A percentile compares a stretch with the other conserved stretches of the same genome.
Conservation (phyloP, 1,284 basidiomycete species). For the Heterobasidion occidentale region DNA sequence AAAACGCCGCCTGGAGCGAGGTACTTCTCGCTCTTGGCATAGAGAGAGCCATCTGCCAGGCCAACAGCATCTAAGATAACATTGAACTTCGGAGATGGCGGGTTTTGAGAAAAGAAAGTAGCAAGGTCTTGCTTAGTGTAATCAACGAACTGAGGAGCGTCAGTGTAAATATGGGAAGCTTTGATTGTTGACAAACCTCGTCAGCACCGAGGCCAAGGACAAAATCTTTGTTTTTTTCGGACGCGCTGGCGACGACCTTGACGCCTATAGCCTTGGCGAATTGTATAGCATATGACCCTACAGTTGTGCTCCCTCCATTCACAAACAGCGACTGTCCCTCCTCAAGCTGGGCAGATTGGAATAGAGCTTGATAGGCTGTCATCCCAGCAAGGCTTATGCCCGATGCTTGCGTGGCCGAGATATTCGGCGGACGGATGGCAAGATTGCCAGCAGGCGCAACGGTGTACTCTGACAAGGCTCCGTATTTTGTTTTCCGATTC, state of each 20-base stretch:
- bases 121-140: constrained; percentile 27
- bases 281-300: constrained; percentile 59
- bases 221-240: constrained; percentile 39
- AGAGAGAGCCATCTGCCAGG: constrained; percentile 25
- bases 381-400: constrained; percentile 46
- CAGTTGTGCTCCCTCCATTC: constrained; percentile 58
- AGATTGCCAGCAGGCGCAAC: constrained; percentile 33
- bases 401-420: constrained; percentile 47
- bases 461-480: constrained; percentile 47
- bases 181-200: constrained; percentile 21
- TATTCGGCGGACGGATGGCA: constrained; percentile 34
- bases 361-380: constrained; percentile 50
- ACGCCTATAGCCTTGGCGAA: constrained; percentile 52
- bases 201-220: constrained; percentile 34
- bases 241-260: constrained; percentile 49
- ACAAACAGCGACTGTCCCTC: constrained; percentile 47
- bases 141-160: constrained; percentile 27
- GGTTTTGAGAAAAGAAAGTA: constrained; percentile 19
- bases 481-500: constrained; percentile 29
- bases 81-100: constrained; percentile 16
- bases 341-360: constrained; percentile 31
- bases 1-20: constrained; percentile 38
- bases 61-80: constrained; percentile 22
- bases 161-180: not conserved
- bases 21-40: constrained; percentile 32